A percentile compares a stretch with the other conserved stretches of the same genome.
These are phyloP conservation scores for Tausonia pullulans DNA, from an alignment of 1,284 basidiomycete species.

Conservation along the genomic window DNA sequence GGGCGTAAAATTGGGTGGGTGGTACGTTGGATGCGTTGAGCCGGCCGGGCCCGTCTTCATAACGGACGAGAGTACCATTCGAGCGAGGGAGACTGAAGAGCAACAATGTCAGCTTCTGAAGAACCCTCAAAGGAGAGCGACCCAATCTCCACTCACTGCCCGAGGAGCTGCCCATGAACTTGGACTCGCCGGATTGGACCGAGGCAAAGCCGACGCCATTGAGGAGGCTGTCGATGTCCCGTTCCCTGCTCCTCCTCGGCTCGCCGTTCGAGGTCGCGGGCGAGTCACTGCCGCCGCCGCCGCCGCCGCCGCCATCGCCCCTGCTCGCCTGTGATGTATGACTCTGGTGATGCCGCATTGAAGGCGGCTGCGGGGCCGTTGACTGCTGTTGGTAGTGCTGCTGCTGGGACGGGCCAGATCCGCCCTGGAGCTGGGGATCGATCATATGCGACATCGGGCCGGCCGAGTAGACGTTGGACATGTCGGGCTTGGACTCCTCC, in stretches of 20 bases:
- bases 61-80: constrained; percentile 16
- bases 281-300: not conserved
- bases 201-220: constrained; percentile 16
- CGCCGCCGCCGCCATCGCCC: not conserved
- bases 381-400: not conserved
- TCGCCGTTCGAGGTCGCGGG: not conserved
- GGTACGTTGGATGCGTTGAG: constrained; percentile 17
- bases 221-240: constrained; percentile 13
- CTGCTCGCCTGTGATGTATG: not conserved
- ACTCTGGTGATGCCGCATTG: not conserved
- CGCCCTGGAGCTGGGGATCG: not conserved
- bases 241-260: not conserved
- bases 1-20: constrained; percentile 1
- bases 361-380: not conserved
- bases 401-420: not conserved
- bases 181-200: constrained; percentile 9
- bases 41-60: constrained; percentile 18
- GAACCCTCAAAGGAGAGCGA: not conserved
- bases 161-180: constrained; percentile 14
- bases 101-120: too few relatives aligned
- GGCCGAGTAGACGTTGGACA: not conserved
- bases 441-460: not conserved
- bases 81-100: constrained; percentile 13
- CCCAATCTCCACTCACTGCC: constrained; percentile 5
- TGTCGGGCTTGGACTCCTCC: not conserved